phyloP scores from a whole-genome alignment of 2,329 filamentous ascomycete genomes.

The Penicillium concentricum region DNA sequence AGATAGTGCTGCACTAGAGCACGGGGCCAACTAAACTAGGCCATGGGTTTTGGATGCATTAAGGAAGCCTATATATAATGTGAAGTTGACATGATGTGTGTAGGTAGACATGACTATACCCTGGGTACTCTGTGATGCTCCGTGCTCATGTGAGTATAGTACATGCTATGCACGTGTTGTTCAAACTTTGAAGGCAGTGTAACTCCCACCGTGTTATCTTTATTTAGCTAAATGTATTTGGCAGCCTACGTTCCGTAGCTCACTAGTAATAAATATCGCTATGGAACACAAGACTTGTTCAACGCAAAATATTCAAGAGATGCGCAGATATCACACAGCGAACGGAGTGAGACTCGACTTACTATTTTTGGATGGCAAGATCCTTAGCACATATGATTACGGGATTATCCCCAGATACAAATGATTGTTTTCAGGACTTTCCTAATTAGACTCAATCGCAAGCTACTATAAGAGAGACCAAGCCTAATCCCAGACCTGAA shows the following conservation, averaged over 20 bases:
- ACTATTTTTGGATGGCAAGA: neutral
- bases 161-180: neutral
- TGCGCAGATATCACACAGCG: neutral
- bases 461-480: neutral
- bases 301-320: neutral
- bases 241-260: neutral
- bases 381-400: neutral
- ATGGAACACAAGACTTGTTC: neutral
- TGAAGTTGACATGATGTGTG: neutral
- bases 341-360: neutral
- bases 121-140: neutral
- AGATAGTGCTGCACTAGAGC: neutral
- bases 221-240: neutral
- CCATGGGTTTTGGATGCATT: neutral
- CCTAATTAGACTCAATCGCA: neutral
- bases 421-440: neutral
- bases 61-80: neutral
- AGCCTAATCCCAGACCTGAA: constrained; percentile 3
- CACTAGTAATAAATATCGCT: neutral
- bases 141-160: neutral
- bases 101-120: neutral
- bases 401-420: neutral
- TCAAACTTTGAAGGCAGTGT: neutral
- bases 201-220: neutral
- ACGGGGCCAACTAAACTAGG: neutral